Evolutionary conservation across 2,329 filamentous ascomycete species (phyloP).

Genomic region (Epichloe sibirici): DNA sequence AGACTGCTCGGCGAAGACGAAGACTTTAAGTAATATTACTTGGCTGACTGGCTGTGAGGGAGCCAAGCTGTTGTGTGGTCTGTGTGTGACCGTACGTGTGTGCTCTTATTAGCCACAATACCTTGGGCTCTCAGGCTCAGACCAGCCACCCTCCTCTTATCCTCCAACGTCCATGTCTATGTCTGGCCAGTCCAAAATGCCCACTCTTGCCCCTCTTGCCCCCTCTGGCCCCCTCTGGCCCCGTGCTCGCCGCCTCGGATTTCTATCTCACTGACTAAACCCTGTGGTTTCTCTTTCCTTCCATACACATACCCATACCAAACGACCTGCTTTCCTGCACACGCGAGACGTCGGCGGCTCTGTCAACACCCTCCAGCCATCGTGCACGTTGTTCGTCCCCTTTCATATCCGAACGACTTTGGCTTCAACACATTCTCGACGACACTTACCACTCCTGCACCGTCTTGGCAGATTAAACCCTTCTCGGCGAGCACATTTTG

Average conservation of each 20-base stretch:
- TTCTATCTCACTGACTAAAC: slow-evolving; percentile 3
- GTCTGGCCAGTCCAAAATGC: not conserved
- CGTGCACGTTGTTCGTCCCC: slow-evolving; percentile 1
- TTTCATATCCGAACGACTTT: not conserved
- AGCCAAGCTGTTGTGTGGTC: not conserved
- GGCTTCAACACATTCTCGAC: slow-evolving; percentile 1
- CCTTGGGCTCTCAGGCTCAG: no score
- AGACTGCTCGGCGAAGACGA: not conserved
- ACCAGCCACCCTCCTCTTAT: no score
- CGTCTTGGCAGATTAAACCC: slow-evolving; percentile 9
- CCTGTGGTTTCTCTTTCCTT: slow-evolving; percentile 6
- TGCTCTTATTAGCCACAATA: no score
- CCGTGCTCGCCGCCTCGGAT: slow-evolving; percentile 1
- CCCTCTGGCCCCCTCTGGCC: not conserved
- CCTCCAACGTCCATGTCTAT: not conserved
- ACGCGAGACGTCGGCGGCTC: not conserved
- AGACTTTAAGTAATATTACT: no score
- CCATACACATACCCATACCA: slow-evolving; percentile 5
- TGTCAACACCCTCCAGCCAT: not conserved
- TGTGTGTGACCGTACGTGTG: not conserved
- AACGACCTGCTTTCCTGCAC: slow-evolving; percentile 1
- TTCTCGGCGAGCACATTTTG: slow-evolving; percentile 6
- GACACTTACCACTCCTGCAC: slow-evolving; percentile 5
- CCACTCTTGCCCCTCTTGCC: not conserved
- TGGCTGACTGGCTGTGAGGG: not conserved